Evolutionary conservation across 2,329 filamentous ascomycete genomes (phyloP).

Genomic region (Orbilia javanica): DNA sequence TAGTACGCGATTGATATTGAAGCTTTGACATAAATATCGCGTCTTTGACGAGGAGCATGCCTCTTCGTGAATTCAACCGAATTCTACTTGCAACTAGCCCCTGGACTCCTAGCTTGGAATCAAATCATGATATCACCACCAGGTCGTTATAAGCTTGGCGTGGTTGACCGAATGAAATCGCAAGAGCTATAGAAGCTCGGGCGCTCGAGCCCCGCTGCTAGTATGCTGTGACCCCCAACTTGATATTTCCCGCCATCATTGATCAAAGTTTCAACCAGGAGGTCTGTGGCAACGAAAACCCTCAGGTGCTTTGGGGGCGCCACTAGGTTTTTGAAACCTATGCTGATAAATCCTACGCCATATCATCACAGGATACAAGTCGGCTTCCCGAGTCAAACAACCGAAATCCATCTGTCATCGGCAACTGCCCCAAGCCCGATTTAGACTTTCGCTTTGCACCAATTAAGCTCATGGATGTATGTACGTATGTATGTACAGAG

Average conservation of each 20-base stretch:
- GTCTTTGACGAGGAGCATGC: background rate
- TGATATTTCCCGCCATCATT: conserved; percentile 7
- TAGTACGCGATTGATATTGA: background rate
- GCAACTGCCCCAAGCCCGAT: background rate
- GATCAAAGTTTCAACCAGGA: background rate
- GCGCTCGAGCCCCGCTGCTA: background rate
- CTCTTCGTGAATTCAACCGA: too few relatives aligned
- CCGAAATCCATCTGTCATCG: conserved; percentile 1
- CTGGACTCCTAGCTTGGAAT: too few relatives aligned
- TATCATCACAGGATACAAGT: background rate
- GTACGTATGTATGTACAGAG: background rate
- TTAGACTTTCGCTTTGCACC: background rate
- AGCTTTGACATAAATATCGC: background rate
- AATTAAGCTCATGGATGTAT: background rate
- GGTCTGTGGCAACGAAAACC: conserved; percentile 6
- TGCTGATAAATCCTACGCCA: background rate
- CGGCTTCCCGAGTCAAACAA: background rate
- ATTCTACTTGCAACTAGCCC: too few relatives aligned
- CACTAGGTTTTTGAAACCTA: background rate
- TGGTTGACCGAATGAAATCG: background rate
- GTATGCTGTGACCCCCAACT: conserved; percentile 29
- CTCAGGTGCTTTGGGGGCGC: background rate
- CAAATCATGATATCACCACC: background rate
- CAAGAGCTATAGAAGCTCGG: background rate
- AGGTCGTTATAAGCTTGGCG: background rate